Conservation (phyloP, 2,329 filamentous ascomycete species). For the Alternaria sp. region DNA sequence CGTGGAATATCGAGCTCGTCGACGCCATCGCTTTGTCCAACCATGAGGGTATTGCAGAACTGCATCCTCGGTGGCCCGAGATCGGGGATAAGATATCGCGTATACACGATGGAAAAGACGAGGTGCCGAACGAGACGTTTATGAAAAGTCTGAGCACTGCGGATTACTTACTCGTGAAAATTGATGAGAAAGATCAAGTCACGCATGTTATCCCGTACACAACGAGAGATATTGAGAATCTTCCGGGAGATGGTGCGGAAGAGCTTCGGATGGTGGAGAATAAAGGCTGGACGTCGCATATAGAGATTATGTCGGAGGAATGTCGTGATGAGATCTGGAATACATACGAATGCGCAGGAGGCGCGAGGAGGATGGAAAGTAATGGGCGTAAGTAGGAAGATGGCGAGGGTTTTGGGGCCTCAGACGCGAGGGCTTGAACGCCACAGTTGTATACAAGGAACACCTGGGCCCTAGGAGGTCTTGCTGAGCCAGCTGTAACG, state of each 20-base stretch:
- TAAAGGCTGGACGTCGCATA: neutral
- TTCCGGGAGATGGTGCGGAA: neutral
- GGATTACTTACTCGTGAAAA: neutral
- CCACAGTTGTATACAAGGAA: neutral
- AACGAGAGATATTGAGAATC: neutral
- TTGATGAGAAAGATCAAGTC: neutral
- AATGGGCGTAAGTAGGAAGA: neutral
- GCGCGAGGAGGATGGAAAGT: neutral
- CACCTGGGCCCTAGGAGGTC: too few species aligned
- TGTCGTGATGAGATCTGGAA: neutral
- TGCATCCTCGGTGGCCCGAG: neutral
- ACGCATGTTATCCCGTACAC: neutral
- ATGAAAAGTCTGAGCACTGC: neutral
- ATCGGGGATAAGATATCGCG: neutral
- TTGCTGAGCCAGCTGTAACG: neutral
- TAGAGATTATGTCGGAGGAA: neutral
- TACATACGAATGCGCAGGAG: neutral
- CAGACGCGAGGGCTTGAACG: neutral
- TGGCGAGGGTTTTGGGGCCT: neutral
- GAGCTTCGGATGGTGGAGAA: accelerated
- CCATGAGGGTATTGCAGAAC: neutral
- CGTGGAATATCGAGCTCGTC: neutral
- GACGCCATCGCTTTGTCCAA: neutral
- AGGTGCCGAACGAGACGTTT: neutral
- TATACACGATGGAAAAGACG: neutral